Evolutionary conservation across 2,329 filamentous ascomycete species (phyloP), one percentile per base, ranked within the genome.

Genomic region (Stemphylium lycopersici): DNA sequence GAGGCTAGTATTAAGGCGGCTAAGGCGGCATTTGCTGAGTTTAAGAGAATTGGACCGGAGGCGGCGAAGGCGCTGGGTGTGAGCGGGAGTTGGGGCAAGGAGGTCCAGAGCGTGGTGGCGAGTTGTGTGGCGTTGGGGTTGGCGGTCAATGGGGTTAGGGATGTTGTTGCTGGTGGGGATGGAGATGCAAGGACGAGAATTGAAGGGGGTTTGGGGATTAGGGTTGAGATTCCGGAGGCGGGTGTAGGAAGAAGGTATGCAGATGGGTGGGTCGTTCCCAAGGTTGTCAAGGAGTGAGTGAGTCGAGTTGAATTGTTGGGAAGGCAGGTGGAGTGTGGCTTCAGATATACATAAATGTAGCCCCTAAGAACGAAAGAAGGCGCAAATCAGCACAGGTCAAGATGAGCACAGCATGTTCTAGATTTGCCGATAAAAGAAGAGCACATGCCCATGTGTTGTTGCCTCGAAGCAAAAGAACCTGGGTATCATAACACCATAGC

Each of bases 241-340:
- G 76, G 65, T 44, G 66, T 60, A 42, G 74, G 68, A 34, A 73
- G 75, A 61, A 71, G 78, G 62, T 79, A 78, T 70, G 69, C 75
- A 22, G 71, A 73, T 40, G 79, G 77, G 62, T 82, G 80, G 79
- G 65, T 77, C 24, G 76, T 82, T n/a, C 78, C 75, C 4, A 77
- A 73, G 60, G 60, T 81, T 36, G 42, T 60, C 12, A 69, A 67
- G 55, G 44, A 22, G 31, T 66, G 39, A 48, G 26, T 31, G 31
- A 3, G 4, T n/a, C 12, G 18, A 12, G 47, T 38, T 20, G 13
- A 26, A 18, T 12, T 3, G 37, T 24, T 20, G n/a, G n/a, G 20
- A 18, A 10, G 15, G 29, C 1, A 10, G 18, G 15, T 3, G 34
- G 11, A 18, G 15, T n/a, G 37, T 12, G n/a, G 13, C 10, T 6